Evolutionary conservation across 2,329 filamentous ascomycete genomes (phyloP).

Genomic region (Ophiostoma sp.): DNA sequence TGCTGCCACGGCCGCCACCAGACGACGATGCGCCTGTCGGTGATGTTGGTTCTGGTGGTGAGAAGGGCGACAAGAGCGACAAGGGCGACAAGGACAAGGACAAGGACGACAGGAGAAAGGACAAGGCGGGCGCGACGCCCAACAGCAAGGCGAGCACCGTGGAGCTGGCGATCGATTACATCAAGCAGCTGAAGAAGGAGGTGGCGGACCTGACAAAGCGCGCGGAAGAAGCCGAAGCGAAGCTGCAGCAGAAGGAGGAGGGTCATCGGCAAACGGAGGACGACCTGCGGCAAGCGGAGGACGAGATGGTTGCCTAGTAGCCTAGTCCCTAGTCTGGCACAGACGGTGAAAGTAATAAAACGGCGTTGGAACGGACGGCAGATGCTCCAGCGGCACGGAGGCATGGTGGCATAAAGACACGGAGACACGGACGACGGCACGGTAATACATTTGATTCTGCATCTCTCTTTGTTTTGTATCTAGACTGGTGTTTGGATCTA

Average conservation of each 20-base stretch:
- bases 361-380: neutral
- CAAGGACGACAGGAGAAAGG: conserved; percentile 78
- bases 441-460: neutral
- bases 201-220: conserved; percentile 58
- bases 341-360: neutral
- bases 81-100: conserved; percentile 36
- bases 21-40: conserved; percentile 31
- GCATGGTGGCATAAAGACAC: no score
- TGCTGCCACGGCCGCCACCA: conserved; percentile 55
- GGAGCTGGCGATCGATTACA: conserved; percentile 94
- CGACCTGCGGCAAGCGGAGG: conserved; percentile 39
- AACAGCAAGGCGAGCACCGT: conserved; percentile 95
- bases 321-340: neutral
- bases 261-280: conserved; percentile 48
- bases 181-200: conserved; percentile 75
- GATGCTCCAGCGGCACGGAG: no score
- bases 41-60: conserved; percentile 4
- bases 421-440: no score
- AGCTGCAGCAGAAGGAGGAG: conserved; percentile 36
- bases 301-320: conserved; percentile 4
- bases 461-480: no score
- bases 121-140: conserved; percentile 62
- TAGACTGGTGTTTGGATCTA: neutral
- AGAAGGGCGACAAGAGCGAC: conserved; percentile 29
- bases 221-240: conserved; percentile 60